Evolutionary conservation across 2,329 filamentous ascomycete species (phyloP).

Genomic region (Akanthomyces lecanii): DNA sequence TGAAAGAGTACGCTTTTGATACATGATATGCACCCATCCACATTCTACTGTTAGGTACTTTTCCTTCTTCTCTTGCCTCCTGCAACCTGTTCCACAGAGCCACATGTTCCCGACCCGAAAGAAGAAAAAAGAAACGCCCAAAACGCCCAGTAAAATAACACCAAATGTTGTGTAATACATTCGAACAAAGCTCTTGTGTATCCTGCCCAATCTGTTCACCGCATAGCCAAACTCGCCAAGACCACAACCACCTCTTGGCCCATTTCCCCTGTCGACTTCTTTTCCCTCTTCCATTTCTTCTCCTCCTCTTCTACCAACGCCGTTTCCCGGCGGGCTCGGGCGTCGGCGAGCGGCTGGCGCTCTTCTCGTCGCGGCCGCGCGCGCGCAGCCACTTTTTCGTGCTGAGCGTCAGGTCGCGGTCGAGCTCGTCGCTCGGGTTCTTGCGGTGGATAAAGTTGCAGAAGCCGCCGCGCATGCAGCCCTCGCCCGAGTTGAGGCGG

Average conservation of each 20-base stretch:
- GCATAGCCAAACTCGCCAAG: no score
- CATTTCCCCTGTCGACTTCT: no score
- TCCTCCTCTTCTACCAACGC: slow-evolving; percentile 48
- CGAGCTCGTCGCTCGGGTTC: slow-evolving; percentile 84
- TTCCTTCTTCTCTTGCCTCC: not conserved
- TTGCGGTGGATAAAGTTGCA: slow-evolving; percentile 99
- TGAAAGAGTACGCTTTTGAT: not conserved
- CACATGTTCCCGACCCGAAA: not conserved
- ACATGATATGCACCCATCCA: not conserved
- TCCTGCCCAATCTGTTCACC: no score
- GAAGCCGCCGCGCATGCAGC: slow-evolving; percentile 92
- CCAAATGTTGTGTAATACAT: not conserved
- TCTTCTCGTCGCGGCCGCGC: slow-evolving; percentile 79
- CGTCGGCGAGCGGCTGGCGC: slow-evolving; percentile 75
- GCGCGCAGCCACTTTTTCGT: slow-evolving; percentile 96
- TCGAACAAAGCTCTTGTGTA: not conserved
- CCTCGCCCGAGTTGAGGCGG: slow-evolving; percentile 87
- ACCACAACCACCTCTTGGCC: no score
- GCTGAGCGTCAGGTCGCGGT: slow-evolving; percentile 77
- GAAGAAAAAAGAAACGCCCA: not conserved
- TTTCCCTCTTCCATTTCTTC: no score
- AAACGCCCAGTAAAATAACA: not conserved
- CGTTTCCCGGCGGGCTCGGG: slow-evolving; percentile 71
- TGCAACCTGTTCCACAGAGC: not conserved
- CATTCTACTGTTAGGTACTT: not conserved